phyloP scores from a whole-genome alignment of 2,329 filamentous ascomycete species.

The Phialophora macrospora region DNA sequence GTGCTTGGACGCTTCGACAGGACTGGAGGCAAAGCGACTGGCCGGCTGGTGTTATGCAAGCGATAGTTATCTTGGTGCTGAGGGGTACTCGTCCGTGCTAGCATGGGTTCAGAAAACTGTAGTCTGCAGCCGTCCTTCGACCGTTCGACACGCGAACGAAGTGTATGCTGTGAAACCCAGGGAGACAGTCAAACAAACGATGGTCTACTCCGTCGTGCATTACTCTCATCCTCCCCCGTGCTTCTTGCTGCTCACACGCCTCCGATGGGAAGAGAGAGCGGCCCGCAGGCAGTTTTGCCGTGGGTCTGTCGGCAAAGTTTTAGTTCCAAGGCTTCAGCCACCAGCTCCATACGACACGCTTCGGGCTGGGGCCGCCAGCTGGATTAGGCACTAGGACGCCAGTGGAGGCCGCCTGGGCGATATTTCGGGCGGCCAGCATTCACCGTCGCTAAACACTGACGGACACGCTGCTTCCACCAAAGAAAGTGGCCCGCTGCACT shows the following conservation, averaged over 20 bases:
- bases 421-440: slow-evolving; percentile 1
- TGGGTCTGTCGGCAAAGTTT: slow-evolving; percentile 9
- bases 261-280: slow-evolving; percentile 19
- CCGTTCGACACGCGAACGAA: neutral
- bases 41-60: slow-evolving; percentile 1
- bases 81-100: slow-evolving; percentile 5
- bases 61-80: neutral
- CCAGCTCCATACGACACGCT: neutral
- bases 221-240: neutral
- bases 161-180: neutral
- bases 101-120: slow-evolving; percentile 10
- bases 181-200: neutral
- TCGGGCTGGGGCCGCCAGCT: slow-evolving; percentile 15
- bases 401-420: neutral
- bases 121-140: neutral
- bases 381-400: slow-evolving; percentile 17
- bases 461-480: slow-evolving; percentile 6
- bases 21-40: neutral
- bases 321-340: slow-evolving; percentile 14
- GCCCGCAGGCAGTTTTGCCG: slow-evolving; percentile 18
- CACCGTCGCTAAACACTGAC: slow-evolving; percentile 6
- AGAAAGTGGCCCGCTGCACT: slow-evolving; percentile 2
- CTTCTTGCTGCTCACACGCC: neutral
- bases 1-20: neutral
- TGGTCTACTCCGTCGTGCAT: neutral